Evolutionary conservation across 345 rosid species (phyloP), one percentile per base, ranked within the genome.

Genomic region (Stellera chamaejasme): DNA sequence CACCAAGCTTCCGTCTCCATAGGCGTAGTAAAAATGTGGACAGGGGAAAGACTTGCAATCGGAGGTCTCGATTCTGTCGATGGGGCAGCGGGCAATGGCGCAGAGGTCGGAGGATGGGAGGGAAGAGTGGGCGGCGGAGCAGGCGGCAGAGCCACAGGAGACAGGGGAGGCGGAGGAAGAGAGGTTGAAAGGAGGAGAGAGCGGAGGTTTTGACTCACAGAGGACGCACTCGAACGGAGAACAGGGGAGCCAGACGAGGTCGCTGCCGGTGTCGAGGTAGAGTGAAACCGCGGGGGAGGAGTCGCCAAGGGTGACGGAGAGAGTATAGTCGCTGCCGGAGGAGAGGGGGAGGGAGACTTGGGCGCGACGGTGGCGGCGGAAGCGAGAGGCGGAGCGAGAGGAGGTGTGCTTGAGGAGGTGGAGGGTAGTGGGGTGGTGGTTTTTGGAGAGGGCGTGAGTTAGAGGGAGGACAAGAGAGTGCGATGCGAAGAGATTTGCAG

Each of bases 221-320:
- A 89, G 85, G 56, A 93, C 84, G 77, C 97, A 93, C 13, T 80
- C 78, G 66, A 93, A 78, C 14, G 99, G 99, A 15, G 79, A 73
- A 58, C 94, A 88, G 16, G 97, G 99, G 77, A 86, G 84, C 99
- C 99, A 93, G 55, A 93, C 96, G 19, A 93, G 85, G 78, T 93
- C 96, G 41, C 94, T 84, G 45, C 99, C 99, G 13, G 99, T 93
- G 79, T 93, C 97, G 11, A 93, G 80, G 75, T 84, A 93, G 45
- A 93, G 86, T 0, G 91, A 84, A 61, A 93, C 69, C 44, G 77
- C 19, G 27, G 75, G 78, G 14, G 87, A 64, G 44, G 81, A 70
- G 45, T 71, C 54, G 52, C 78, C 66, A 50, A 88, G 69, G 61
- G 82, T 70, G 57, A 93, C 70, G 27, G 94, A 79, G 47, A 89